A percentile compares a stretch with the other conserved stretches of the same genome.
phyloP scores from a whole-genome alignment of 805 yeast species.

The Cyberlindnera xishuangbannaensis region DNA sequence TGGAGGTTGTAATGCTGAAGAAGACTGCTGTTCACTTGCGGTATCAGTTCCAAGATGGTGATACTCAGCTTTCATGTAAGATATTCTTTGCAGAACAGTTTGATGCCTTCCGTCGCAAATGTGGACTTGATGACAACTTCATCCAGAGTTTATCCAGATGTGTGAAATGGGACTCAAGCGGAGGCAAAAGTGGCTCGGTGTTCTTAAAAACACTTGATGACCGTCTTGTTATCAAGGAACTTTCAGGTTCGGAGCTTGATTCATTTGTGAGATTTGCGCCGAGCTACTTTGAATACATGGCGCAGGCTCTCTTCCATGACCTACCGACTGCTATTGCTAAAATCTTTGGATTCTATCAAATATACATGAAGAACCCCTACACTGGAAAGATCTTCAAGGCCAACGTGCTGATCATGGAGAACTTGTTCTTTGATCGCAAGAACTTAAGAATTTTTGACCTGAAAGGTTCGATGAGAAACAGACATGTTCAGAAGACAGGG shows the following conservation, averaged over 20 bases:
- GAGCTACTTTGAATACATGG: constrained; percentile 91
- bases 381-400: constrained; percentile 74
- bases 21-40: constrained; percentile 85
- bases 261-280: constrained; percentile 96
- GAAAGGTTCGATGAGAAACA: constrained; percentile 95
- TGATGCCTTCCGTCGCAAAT: constrained; percentile 84
- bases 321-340: constrained; percentile 92
- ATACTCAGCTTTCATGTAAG: constrained; percentile 81
- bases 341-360: constrained; percentile 92
- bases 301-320: constrained; percentile 91
- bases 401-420: constrained; percentile 95
- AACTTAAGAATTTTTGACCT: constrained; percentile 87
- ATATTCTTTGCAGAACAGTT: constrained; percentile 94
- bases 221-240: constrained; percentile 81
- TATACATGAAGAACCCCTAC: constrained; percentile 74
- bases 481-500: constrained; percentile 96
- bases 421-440: constrained; percentile 77
- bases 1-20: constrained; percentile 71
- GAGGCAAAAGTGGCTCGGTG: constrained; percentile 95
- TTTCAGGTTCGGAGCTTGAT: constrained; percentile 83
- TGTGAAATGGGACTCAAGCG: constrained; percentile 91
- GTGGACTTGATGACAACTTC: constrained; percentile 69
- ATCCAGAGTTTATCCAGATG: constrained; percentile 91
- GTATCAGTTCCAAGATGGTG: constrained; percentile 86
- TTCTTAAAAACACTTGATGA: constrained; percentile 90